Percentiles rank a stretch among this genome's conserved stretches.
These are phyloP conservation scores for Lasiosphaeria miniovina DNA, from an alignment of 495 filamentous ascomycete genomes.

Conservation along the genomic window DNA sequence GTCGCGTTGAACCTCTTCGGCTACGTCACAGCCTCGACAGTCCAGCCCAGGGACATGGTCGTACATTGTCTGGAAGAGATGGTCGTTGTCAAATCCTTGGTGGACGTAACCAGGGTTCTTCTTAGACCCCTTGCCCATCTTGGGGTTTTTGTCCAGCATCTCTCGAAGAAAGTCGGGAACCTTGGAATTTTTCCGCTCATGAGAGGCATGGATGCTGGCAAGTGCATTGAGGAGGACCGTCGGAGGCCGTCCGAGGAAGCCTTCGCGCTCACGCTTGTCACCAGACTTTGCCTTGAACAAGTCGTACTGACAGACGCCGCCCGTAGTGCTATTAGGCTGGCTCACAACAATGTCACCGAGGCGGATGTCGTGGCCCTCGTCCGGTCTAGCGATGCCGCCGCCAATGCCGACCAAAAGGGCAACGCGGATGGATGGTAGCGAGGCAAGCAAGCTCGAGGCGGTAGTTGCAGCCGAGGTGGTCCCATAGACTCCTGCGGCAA, in stretches of 20 bases:
- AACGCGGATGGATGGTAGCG: constrained; percentile 39
- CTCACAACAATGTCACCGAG: constrained; percentile 48
- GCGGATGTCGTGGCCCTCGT: constrained; percentile 24
- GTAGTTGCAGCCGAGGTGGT: constrained; percentile 31
- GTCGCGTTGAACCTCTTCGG: constrained; percentile 14
- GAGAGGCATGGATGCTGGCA: constrained; percentile 20
- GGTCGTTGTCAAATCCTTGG: constrained; percentile 14
- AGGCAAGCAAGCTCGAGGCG: constrained; percentile 31
- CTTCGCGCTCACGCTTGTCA: constrained; percentile 21
- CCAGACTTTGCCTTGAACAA: constrained; percentile 25
- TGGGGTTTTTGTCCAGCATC: not conserved
- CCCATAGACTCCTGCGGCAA: constrained; percentile 31
- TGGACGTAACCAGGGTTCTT: constrained; percentile 9
- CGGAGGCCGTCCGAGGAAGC: constrained; percentile 28
- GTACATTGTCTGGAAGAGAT: constrained; percentile 20
- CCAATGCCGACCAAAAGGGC: constrained; percentile 49
- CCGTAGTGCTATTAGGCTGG: constrained; percentile 17
- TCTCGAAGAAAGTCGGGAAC: too few relatives aligned
- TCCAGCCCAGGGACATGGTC: constrained; percentile 11
- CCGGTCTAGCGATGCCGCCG: constrained; percentile 38
- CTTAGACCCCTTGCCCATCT: constrained; percentile 1
- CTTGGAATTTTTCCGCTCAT: not conserved
- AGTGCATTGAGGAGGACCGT: constrained; percentile 6
- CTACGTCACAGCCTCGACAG: constrained; percentile 10
- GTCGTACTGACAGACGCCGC: constrained; percentile 41